These are phyloP conservation scores for Saccharomyces hybrid DNA, from an alignment of 1,139 yeast species.

Conservation along the genomic window DNA sequence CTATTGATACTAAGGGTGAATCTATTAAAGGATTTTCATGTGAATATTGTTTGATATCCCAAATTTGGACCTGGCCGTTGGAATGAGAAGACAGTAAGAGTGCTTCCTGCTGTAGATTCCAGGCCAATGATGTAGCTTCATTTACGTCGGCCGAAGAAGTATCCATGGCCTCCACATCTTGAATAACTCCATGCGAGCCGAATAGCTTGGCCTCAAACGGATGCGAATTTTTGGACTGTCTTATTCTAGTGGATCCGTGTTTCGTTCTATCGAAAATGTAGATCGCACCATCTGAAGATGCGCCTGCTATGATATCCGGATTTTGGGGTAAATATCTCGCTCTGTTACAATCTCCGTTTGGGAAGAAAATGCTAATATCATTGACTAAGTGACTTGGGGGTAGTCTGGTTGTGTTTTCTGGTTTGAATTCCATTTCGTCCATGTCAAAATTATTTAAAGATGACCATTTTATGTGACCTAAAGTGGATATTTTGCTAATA, in stretches of 20 bases:
- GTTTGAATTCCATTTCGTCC: slow-evolving; percentile 32
- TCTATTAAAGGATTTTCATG: slow-evolving; percentile 15
- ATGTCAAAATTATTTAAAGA: slow-evolving; percentile 31
- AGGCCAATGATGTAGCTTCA: slow-evolving; percentile 31
- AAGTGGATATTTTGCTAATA: slow-evolving; percentile 26
- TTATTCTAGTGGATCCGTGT: slow-evolving; percentile 26
- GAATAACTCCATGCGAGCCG: slow-evolving; percentile 5
- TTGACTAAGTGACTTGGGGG: slow-evolving; percentile 26
- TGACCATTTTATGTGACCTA: slow-evolving; percentile 28
- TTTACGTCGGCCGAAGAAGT: slow-evolving; percentile 2
- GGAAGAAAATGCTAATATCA: slow-evolving; percentile 26
- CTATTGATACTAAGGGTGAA: slow-evolving; percentile 8
- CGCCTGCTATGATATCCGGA: slow-evolving; percentile 62
- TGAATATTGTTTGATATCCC: slow-evolving; percentile 40
- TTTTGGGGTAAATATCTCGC: slow-evolving; percentile 76
- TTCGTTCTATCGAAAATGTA: slow-evolving; percentile 55
- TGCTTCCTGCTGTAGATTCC: slow-evolving; percentile 50
- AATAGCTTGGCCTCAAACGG: slow-evolving; percentile 13
- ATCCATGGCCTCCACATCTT: slow-evolving; percentile 6
- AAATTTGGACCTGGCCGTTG: slow-evolving; percentile 47
- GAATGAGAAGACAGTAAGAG: slow-evolving; percentile 51
- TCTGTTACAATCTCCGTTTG: slow-evolving; percentile 51
- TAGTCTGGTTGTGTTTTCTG: slow-evolving; percentile 24
- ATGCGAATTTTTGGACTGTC: slow-evolving; percentile 1
- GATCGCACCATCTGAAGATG: slow-evolving; percentile 67